Base-by-base conservation (phyloP, 2,329 filamentous ascomycete species). In the Dothistroma septosporum region DNA sequence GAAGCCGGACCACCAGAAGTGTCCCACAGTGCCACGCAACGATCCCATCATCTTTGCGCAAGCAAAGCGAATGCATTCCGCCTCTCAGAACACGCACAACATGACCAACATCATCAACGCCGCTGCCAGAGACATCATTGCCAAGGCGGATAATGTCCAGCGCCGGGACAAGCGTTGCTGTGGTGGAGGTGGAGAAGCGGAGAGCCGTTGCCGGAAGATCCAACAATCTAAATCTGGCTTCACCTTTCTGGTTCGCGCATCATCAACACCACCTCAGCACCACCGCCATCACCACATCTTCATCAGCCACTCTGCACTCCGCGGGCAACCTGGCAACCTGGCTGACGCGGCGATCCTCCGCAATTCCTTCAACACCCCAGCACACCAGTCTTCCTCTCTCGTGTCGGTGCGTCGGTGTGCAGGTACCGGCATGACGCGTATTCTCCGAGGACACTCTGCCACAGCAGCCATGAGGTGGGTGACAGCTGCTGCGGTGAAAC, bases 361-460 rank as follows among this genome's bases (percentile, higher is more conserved):
- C 50, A 24, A 28, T 24, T 60, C 49, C 46, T 55, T 37, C 56
- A 53, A 52, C 56, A 6, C 21, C 14, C 21, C 32, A n/a, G 9
- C 32, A 47, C 22, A 9, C 33, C 33, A 28, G 3, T 44, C 2
- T 7, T 2, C 37, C n/a, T 19, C 22, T 19, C 12, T 16, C 49
- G 14, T 35, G 49, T 53, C 49, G 49, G 24, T 53, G 49, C 48
- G 11, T 12, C 35, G n/a, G 48, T 44, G 21, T 11, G 37, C 46
- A 41, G 19, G 14, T 16, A 33, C 58, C 62, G 60, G 62, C 64
- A 66, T 66, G 64, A 66, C 64, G 64, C 64, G 64, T 66, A 63
- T 64, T 66, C 58, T 63, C 64, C 64, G 62, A 62, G 49, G 49
- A 48, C 9, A 22, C n/a, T 47, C 56, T 52, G 48, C 49, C 31